These are phyloP conservation scores for Auriscalpium vulgare DNA, from an alignment of 768 basidiomycete genomes.

Conservation along the genomic window DNA sequence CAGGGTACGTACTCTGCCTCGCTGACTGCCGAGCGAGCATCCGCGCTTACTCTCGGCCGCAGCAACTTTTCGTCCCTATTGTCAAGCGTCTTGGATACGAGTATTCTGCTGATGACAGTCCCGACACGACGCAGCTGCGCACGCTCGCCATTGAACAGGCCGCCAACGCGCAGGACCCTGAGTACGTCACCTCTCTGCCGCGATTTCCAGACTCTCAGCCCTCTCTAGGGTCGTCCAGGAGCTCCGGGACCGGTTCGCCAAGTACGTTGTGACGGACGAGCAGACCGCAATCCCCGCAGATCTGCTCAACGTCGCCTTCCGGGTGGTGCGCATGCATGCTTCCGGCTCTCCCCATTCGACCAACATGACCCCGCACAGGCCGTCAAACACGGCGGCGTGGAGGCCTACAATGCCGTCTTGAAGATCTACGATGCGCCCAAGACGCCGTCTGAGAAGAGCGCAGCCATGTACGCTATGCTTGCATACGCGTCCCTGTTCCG, in stretches of 20 bases:
- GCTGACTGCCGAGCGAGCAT: not conserved
- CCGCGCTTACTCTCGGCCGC: not conserved
- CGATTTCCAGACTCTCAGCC: not conserved
- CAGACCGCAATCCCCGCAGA: constrained; percentile 76
- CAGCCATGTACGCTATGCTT: constrained; percentile 58
- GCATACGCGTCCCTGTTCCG: not conserved
- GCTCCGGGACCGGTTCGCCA: constrained; percentile 59
- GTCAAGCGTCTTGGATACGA: constrained; percentile 76
- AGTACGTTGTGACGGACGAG: constrained; percentile 65
- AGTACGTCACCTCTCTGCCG: constrained; percentile 15
- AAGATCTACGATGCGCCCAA: constrained; percentile 62
- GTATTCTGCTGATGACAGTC: constrained; percentile 53
- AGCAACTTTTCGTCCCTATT: constrained; percentile 68
- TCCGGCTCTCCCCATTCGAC: not conserved
- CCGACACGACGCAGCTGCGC: constrained; percentile 64
- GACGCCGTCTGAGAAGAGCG: constrained; percentile 64
- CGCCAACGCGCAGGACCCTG: constrained; percentile 36
- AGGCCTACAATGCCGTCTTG: constrained; percentile 68
- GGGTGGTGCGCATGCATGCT: constrained; percentile 31
- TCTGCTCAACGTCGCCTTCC: constrained; percentile 50
- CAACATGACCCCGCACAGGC: constrained; percentile 33
- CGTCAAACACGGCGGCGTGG: constrained; percentile 63
- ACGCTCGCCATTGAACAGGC: constrained; percentile 62
- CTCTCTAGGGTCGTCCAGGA: constrained; percentile 59
- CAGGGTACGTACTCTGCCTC: constrained; percentile 28